Evolutionary conservation across 805 yeast species (phyloP), one percentile per base, ranked within the genome.

Genomic region (Saturnispora serradocipensis): DNA sequence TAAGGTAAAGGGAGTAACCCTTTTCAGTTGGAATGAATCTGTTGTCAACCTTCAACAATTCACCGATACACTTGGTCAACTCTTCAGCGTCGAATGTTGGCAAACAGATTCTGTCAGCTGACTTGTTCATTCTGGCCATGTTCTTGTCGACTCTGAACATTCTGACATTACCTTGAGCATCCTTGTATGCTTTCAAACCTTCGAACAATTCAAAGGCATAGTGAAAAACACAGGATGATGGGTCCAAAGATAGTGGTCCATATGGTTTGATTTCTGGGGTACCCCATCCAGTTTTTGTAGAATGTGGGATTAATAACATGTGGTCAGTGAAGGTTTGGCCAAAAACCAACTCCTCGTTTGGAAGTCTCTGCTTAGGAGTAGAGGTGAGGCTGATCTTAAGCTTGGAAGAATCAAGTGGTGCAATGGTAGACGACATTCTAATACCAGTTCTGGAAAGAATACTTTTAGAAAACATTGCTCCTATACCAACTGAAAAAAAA

Each of bases 151-250:
- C 87, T 69, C 99, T 81, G 77, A 91, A 91, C 66, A 91, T 75
- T 63, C 96, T 78, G 64, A 89, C 69, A 55, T 82, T 68, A 55
- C 84, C 86, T 45, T 82, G 71, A 27, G 70, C 60, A 64, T 78
- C 86, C 55, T 71, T 71, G 77, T 90, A 91, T 13, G 97, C 97
- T 74, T 91, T 91, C 73, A 91, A 75, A 58, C 99, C 99, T 73
- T 91, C 99, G 59, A 91, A 93, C 54, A 91, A 78, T 69, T 88
- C 96, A 64, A 93, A 91, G 4, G 95, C 91, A 64, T 91, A 91
- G 74, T 91, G 99, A 72, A 91, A 82, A 34, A 90, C 98, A 67
- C 86, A 80, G 18, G 93, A 72, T 20, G 96, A 82, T 27, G 99
- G 99, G 63, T 90, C 97, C 53, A 91, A 68, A 16, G 74, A 61